phyloP scores from a whole-genome alignment of 345 rosid genomes.

The Streptanthus diversifolius region DNA sequence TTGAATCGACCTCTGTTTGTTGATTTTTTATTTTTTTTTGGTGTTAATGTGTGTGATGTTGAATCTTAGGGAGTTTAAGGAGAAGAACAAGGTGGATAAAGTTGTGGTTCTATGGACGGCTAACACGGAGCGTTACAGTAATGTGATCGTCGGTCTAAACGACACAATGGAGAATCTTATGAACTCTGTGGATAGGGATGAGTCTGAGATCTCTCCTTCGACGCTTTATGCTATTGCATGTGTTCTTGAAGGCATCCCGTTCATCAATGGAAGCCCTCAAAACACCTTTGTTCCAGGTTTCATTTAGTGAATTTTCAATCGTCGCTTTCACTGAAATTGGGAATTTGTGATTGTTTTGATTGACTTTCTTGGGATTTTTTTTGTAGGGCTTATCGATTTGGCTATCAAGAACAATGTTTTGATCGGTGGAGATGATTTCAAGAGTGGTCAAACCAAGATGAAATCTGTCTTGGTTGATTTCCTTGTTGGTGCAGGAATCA shows the following conservation, averaged over 20 bases:
- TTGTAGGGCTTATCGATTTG: conserved; percentile 65
- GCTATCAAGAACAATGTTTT: conserved; percentile 75
- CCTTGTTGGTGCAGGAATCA: conserved; percentile 98
- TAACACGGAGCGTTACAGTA: conserved; percentile 96
- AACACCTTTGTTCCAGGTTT: conserved; percentile 91
- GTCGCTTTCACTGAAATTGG: not conserved
- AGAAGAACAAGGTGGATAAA: conserved; percentile 78
- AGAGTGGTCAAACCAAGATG: conserved; percentile 99
- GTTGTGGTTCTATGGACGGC: conserved; percentile 97
- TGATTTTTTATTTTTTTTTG: not conserved
- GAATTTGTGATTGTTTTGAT: not conserved
- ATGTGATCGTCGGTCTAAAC: conserved; percentile 76
- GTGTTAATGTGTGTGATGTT: not conserved
- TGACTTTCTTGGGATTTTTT: not conserved
- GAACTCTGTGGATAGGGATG: conserved; percentile 70
- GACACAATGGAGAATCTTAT: conserved; percentile 83
- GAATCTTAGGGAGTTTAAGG: conserved; percentile 77
- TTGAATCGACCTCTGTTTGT: not conserved
- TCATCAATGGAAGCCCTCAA: conserved; percentile 97
- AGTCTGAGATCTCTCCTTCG: conserved; percentile 93
- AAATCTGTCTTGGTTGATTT: conserved; percentile 97
- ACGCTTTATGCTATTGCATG: conserved; percentile 89
- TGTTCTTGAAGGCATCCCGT: conserved; percentile 79
- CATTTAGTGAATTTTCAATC: not conserved
- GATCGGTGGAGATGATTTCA: conserved; percentile 98